phyloP scores from a whole-genome alignment of 228 moss, liverwort and hornwort species.

The Sphagnum magellanicum region DNA sequence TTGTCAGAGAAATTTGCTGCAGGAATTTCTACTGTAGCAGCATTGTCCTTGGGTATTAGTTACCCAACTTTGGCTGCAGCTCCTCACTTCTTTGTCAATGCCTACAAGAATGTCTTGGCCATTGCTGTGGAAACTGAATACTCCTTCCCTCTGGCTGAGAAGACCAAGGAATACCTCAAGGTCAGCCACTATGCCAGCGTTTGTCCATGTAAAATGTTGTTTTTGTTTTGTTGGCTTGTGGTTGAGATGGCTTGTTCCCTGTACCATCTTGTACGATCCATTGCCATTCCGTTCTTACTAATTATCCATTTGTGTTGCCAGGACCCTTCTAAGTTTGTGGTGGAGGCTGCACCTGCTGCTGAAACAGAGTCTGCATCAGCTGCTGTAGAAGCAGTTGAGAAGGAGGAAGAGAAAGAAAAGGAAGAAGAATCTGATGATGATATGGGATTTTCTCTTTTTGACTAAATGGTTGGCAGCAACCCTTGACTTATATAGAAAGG shows the following conservation, averaged over 20 bases:
- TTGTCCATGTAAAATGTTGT: background rate
- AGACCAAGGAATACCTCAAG: conserved; percentile 84
- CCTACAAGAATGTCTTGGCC: conserved; percentile 83
- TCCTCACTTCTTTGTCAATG: conserved; percentile 79
- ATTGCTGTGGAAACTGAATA: conserved; percentile 85
- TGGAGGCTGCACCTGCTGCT: conserved; percentile 18
- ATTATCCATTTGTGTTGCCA: background rate
- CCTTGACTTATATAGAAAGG: no score
- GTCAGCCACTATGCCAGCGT: background rate
- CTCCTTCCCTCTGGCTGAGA: conserved; percentile 81
- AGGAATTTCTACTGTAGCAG: conserved; percentile 75
- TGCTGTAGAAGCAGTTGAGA: conserved; percentile 24
- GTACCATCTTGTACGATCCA: background rate
- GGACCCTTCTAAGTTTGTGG: conserved; percentile 70
- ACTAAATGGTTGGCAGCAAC: conserved; percentile 16
- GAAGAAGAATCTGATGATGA: conserved; percentile 75
- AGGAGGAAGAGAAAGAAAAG: conserved; percentile 38
- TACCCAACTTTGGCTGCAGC: conserved; percentile 89
- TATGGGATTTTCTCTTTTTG: conserved; percentile 69
- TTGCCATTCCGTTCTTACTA: background rate
- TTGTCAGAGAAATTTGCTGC: conserved; percentile 59
- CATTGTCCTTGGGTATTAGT: conserved; percentile 56
- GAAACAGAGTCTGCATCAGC: conserved; percentile 8
- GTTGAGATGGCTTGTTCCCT: background rate
- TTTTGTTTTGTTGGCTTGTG: background rate